Percentiles rank a stretch among this genome's conserved stretches.
These are phyloP conservation scores for Rhodamnia rubescens DNA, from an alignment of 345 rosid genomes.

Conservation along the genomic window DNA sequence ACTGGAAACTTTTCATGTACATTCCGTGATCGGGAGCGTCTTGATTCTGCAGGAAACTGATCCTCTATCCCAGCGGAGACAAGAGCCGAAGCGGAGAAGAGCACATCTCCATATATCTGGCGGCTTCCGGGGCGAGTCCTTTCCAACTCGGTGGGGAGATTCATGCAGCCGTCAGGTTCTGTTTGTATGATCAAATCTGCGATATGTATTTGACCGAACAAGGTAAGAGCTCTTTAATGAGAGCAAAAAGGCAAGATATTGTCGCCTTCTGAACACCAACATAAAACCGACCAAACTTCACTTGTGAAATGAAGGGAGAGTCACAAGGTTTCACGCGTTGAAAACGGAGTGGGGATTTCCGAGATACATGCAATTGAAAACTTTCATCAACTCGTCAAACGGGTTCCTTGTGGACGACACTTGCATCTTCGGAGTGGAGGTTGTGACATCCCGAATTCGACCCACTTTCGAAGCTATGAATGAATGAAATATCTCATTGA, in stretches of 20 bases:
- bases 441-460: too few species aligned
- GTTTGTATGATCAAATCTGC: background rate
- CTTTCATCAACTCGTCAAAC: background rate
- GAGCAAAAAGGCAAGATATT: background rate
- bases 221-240: background rate
- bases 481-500: too few species aligned
- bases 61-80: conserved; percentile 1
- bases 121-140: background rate
- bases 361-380: background rate
- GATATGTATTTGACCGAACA: background rate
- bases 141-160: background rate
- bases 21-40: background rate
- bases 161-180: background rate
- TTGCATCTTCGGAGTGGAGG: conserved; percentile 1
- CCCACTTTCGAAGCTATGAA: too few species aligned
- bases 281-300: background rate
- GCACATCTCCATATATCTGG: background rate
- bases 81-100: background rate
- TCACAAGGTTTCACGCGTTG: background rate
- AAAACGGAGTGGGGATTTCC: background rate
- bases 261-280: background rate
- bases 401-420: conserved; percentile 3
- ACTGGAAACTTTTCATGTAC: background rate
- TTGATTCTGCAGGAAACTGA: background rate
- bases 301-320: background rate